Conservation (phyloP, 1,139 yeast species). For the Wickerhamiella infanticola region DNA sequence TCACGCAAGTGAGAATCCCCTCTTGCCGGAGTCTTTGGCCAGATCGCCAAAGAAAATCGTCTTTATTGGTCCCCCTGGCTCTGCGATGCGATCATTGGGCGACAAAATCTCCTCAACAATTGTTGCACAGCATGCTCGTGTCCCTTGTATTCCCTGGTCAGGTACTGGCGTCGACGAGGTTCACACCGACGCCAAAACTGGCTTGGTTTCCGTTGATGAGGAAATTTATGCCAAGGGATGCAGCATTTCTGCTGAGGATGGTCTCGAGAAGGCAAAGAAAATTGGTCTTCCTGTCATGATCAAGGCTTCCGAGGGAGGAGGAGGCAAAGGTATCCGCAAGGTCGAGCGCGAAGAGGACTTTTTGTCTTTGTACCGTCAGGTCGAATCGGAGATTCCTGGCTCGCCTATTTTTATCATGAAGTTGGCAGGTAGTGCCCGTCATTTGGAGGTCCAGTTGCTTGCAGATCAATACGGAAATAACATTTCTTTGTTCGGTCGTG, state of each 20-base stretch:
- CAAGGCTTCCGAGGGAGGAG: constrained; percentile 99
- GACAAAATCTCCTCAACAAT: constrained; percentile 95
- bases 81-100: constrained; percentile 98
- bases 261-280: constrained; percentile 60
- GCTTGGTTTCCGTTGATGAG: constrained; percentile 78
- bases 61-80: constrained; percentile 96
- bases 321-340: constrained; percentile 99
- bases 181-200: constrained; percentile 44
- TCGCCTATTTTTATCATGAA: constrained; percentile 97
- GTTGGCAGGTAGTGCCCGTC: constrained; percentile 88
- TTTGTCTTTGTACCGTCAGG: constrained; percentile 57
- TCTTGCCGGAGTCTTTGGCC: constrained; percentile 83
- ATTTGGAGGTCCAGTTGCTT: constrained; percentile 89
- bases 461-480: constrained; percentile 94
- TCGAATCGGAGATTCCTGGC: constrained; percentile 87
- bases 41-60: constrained; percentile 76
- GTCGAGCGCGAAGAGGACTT: constrained; percentile 92
- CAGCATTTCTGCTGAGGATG: constrained; percentile 74
- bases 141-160: constrained; percentile 98
- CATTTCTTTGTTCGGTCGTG: constrained; percentile 91
- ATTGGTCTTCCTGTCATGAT: constrained; percentile 98
- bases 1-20: constrained; percentile 96
- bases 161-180: constrained; percentile 93
- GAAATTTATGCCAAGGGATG: constrained; percentile 77
- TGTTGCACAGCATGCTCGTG: constrained; percentile 95